Conservation (phyloP, 306 rosid genomes). For the Lagenaria siceraria region DNA sequence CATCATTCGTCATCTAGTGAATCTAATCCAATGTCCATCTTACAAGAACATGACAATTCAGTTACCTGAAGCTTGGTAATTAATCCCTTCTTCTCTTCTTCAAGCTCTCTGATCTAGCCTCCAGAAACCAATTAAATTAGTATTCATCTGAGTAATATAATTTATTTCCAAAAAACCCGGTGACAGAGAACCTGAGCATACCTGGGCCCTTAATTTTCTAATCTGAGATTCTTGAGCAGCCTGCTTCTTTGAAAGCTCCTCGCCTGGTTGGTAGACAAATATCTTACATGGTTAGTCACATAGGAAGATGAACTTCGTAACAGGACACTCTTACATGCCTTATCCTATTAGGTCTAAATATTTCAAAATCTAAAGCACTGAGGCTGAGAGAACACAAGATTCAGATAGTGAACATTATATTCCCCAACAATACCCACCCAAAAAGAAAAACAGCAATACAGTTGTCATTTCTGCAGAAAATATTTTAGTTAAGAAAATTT, state of each 20-base stretch:
- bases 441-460: not conserved
- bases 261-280: constrained; percentile 48
- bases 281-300: not conserved
- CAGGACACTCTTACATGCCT: not conserved
- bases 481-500: not conserved
- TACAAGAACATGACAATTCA: constrained; percentile 6
- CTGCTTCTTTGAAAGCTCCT: constrained; percentile 98
- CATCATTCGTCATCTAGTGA: not conserved
- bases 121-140: constrained; percentile 23
- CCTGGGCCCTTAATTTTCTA: constrained; percentile 92
- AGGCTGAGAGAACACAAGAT: not conserved
- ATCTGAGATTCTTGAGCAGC: constrained; percentile 91
- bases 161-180: not conserved
- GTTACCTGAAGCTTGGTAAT: constrained; percentile 86
- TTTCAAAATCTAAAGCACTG: not conserved
- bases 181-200: constrained; percentile 20
- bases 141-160: constrained; percentile 3
- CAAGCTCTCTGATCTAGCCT: constrained; percentile 96
- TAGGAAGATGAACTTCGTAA: not conserved
- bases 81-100: constrained; percentile 98
- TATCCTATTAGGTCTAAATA: not conserved
- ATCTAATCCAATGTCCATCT: not conserved
- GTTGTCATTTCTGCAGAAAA: not conserved
- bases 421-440: not conserved
- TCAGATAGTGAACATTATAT: not conserved